These are phyloP conservation scores for Mycena amicta DNA, from an alignment of 768 basidiomycete genomes.

Conservation along the genomic window DNA sequence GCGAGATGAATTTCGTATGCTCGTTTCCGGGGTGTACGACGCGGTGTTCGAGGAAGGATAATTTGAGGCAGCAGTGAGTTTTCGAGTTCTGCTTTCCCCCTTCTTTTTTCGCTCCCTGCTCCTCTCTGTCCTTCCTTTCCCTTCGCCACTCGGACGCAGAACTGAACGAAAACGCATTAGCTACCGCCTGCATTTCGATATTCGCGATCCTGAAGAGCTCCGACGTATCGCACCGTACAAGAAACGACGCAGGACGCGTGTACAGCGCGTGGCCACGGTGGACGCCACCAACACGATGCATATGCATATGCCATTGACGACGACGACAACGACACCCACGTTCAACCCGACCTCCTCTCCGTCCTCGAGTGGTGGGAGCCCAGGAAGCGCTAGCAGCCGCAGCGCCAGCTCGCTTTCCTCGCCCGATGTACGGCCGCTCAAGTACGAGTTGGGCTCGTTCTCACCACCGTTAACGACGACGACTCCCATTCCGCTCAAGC, in stretches of 20 bases:
- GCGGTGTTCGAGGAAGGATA: conserved; percentile 2
- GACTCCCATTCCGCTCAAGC: too few species aligned
- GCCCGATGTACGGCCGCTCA: not conserved
- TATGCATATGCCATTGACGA: not conserved
- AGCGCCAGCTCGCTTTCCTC: not conserved
- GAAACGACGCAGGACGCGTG: conserved; percentile 1
- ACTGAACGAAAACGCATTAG: not conserved
- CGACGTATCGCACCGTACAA: not conserved
- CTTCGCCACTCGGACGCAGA: too few species aligned
- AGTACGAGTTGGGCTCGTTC: not conserved
- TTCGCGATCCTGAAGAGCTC: conserved; percentile 1
- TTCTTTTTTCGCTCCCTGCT: not conserved
- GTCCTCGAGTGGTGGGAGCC: not conserved
- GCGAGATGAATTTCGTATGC: not conserved
- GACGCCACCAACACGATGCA: not conserved
- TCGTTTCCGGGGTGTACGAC: not conserved
- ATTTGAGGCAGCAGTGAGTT: not conserved
- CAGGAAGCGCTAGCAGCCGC: too few species aligned
- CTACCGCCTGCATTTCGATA: conserved; percentile 1
- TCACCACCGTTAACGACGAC: not conserved
- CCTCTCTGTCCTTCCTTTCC: too few species aligned
- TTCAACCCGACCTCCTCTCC: not conserved
- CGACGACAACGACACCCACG: not conserved
- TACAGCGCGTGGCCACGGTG: not conserved
- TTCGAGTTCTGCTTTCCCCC: not conserved